Percentiles rank a stretch among this genome's conserved stretches.
Evolutionary conservation across 495 filamentous ascomycete species (phyloP).

Genomic region (Aspergillus coremiiformis): DNA sequence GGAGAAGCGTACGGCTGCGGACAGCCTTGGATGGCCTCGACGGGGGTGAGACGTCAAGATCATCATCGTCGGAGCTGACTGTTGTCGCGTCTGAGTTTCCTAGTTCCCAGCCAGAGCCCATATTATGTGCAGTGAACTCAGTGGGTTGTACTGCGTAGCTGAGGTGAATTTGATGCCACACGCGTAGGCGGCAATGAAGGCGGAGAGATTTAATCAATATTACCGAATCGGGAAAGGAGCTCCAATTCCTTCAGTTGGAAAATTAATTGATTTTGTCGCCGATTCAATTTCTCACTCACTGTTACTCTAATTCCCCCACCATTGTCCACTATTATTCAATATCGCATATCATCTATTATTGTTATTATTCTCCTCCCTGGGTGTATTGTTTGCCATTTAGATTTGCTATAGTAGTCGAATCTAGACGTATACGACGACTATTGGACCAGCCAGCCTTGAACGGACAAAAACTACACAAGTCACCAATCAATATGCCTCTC

Average conservation of each 20-base stretch:
- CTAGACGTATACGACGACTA: not conserved
- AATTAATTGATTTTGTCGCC: constrained; percentile 14
- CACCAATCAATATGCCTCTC: constrained; percentile 62
- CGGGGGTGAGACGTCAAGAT: constrained; percentile 28
- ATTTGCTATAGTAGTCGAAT: not conserved
- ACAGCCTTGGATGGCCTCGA: constrained; percentile 1
- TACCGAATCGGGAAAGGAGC: constrained; percentile 17
- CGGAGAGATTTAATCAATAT: not conserved
- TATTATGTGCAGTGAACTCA: not conserved
- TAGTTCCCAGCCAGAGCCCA: constrained; percentile 17
- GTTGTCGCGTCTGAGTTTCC: constrained; percentile 20
- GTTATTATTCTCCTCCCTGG: no score
- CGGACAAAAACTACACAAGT: not conserved
- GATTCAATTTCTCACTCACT: constrained; percentile 2
- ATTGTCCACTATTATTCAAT: not conserved
- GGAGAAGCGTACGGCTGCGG: constrained; percentile 11
- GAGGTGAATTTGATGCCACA: not conserved
- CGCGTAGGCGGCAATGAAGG: constrained; percentile 10
- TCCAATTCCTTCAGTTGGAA: constrained; percentile 5
- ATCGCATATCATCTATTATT: no score
- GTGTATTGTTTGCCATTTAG: no score
- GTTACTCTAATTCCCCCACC: not conserved
- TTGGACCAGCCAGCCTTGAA: not conserved
- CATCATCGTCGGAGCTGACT: constrained; percentile 35
- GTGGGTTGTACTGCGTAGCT: not conserved